Evolutionary conservation across 78 protist species (phyloP).

Genomic region (slime mould (Dictyostelium discoideum)): dicty_2.7 NC_007088.5:1737001-1737500

Average conservation of each 20-base stretch:
- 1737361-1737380: background rate
- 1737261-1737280: conserved; percentile 6
- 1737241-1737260: no score
- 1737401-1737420: background rate
- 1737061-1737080: background rate
- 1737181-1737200: background rate
- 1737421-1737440: background rate
- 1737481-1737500: conserved; percentile 7
- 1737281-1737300: conserved; percentile 17
- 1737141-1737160: background rate
- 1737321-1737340: background rate
- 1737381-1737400: background rate
- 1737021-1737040: background rate
- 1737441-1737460: background rate
- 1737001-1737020: background rate
- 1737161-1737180: conserved; percentile 44
- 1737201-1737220: no score
- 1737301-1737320: conserved; percentile 19
- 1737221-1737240: no score
- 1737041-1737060: background rate
- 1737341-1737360: background rate
- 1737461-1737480: background rate
- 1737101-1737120: background rate
- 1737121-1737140: background rate
- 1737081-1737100: background rate